Base-by-base conservation (phyloP, 2,329 filamentous ascomycete species). In the Torrubiellomyces zombiae region DNA sequence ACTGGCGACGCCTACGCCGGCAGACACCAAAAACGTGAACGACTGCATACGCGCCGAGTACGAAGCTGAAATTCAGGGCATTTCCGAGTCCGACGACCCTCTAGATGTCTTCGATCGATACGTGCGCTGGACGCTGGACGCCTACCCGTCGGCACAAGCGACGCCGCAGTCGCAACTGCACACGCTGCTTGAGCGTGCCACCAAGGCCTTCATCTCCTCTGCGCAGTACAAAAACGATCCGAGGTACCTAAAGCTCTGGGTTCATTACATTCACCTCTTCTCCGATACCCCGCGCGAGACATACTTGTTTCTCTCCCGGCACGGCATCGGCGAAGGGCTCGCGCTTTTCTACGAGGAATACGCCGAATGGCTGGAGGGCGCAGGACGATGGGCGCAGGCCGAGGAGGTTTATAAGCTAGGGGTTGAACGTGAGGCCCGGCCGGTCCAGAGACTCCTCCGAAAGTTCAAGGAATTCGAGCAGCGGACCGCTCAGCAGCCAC, bases 281-380 rank as follows among this genome's bases (percentile, higher is more conserved):
- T 79, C 81, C 4, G 89, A 95, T 45, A 63, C 81, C n/a, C 85
- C 86, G 3, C 74, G 86, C 26, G 89, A 98, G 51, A 82, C 79
- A 0, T 98, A 85, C 46, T 72, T 89, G 23, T 98, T 91, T 44
- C 63, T 98, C 18, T 76, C 86, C 9, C 77, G 85, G 25, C 83
- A 98, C 45, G 66, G 64, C 33, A 81, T 98, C 31, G 89, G 86
- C 32, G 83, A 94, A 42, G 60, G 64, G 1, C 64, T 98, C 3
- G 89, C 89, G 2, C 58, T 95, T 4, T 98, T 83, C 50, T 98
- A 98, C 51, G 89, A 98, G 47, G 89, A 95, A 44, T 98, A 92
- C 45, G 85, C 89, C 1, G 77, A 72, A 2, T 95, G 85, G 81
- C 60, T 98, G 6, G 89, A 98, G 54, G 63, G 70, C 18, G 78